Base-by-base conservation (phyloP, 2,329 filamentous ascomycete genomes). In the Coniosporium tulheliwenetii region DNA sequence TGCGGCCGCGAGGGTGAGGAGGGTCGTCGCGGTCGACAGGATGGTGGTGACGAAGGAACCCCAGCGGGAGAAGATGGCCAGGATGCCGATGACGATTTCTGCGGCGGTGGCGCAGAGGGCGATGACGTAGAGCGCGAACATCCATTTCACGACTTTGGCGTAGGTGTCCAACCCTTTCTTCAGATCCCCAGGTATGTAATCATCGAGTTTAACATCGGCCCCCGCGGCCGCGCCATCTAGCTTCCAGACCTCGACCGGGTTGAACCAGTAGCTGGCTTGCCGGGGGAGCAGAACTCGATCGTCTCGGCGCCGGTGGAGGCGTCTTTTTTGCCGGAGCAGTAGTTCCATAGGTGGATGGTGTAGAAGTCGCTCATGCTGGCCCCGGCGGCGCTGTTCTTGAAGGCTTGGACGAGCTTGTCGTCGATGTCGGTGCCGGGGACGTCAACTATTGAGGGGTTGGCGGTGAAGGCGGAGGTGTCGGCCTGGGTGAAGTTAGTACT, bases 21-120 rank as follows among this genome's bases (percentile, higher is more conserved):
- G 38, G 36, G 67, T 64, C 44, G 69, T 65, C 53, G 87, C 63
- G 37, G 71, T 65, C 15, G 82, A 77, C 45, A 91, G 64, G 45
- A 96, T 64, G 60, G 81, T 93, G 36, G 85, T 93, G 44, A 85
- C 62, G 59, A 91, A 84, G 40, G 82, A 86, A 39, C 89, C 77
- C 64, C 75, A 78, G 48, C 85, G 77, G 45, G 79, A 85, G 73
- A 80, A 93, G 60, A 83, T 81, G 47, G 86, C 81, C 47, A 89
- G 79, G 55, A 93, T 66, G 45, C 87, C 87, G 37, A 93, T 64
- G 36, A 91, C 46, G 44, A 95, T 70, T 59, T 87, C 82, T 19
- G 78, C 61, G 35, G 68, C 72, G 5, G 89, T 82, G 13, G 77
- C 68, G 46, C 79, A 61, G 51, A 87, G 71, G 39, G 84, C 79